phyloP scores from a whole-genome alignment of 139 green algal species.

The Mesotaenium endlicherianum region DNA sequence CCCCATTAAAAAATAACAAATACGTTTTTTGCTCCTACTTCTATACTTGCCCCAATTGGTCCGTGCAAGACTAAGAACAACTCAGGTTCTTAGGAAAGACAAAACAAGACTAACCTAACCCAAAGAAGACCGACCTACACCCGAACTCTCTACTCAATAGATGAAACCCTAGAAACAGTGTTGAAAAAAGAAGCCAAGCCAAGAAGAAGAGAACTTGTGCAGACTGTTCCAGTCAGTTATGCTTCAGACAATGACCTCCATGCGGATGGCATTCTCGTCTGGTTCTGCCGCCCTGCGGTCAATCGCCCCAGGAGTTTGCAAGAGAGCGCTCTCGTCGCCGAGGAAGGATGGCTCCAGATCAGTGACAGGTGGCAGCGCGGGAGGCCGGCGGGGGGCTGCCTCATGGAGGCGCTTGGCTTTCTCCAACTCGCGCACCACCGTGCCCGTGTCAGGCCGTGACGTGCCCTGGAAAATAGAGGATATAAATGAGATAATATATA shows the following conservation, averaged over 20 bases:
- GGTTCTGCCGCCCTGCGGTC: neutral
- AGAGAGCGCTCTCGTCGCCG: neutral
- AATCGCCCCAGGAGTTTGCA: neutral
- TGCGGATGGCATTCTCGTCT: neutral
- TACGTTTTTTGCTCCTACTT: neutral
- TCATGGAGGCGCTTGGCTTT: neutral
- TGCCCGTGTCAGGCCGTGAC: neutral
- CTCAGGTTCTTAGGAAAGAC: neutral
- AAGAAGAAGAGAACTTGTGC: neutral
- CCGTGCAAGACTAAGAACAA: neutral
- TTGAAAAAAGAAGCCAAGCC: neutral
- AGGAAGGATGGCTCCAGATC: neutral
- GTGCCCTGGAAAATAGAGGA: neutral
- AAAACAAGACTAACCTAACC: neutral
- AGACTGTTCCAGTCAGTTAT: neutral
- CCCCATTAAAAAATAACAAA: neutral
- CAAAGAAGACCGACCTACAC: neutral
- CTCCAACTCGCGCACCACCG: constrained; percentile 2
- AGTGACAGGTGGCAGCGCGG: neutral
- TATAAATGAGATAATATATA: neutral
- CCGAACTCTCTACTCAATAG: neutral
- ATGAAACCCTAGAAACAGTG: neutral
- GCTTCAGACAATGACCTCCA: neutral
- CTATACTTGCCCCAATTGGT: neutral
- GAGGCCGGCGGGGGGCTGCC: neutral